phyloP scores from a whole-genome alignment of 352 stramenopile species.

The Pythium pyrilobum region DNA sequence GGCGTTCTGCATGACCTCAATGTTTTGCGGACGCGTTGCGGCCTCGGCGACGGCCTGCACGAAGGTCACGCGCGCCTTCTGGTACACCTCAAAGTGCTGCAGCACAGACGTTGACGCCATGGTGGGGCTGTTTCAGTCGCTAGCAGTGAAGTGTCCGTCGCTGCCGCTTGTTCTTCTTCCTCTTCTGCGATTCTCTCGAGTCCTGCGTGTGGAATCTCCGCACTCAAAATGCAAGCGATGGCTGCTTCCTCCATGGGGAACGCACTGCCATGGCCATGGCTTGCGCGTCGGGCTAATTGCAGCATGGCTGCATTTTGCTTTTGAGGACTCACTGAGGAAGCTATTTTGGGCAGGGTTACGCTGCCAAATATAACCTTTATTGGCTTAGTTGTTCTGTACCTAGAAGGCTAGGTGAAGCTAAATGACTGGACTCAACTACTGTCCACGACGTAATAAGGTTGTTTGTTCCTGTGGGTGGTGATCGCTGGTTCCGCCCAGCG shows the following conservation, averaged over 20 bases:
- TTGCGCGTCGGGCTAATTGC: no score
- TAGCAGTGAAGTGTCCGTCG: no score
- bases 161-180: no score
- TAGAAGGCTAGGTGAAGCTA: no score
- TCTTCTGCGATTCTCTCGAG: background rate
- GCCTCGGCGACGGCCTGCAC: slow-evolving; percentile 92
- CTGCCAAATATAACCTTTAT: slow-evolving; percentile 13
- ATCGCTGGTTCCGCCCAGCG: slow-evolving; percentile 12
- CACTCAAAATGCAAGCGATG: slow-evolving; percentile 5
- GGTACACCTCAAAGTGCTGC: slow-evolving; percentile 94
- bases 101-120: slow-evolving; percentile 89
- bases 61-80: slow-evolving; percentile 94
- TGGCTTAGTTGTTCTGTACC: background rate
- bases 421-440: slow-evolving; percentile 1
- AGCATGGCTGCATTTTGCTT: background rate
- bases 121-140: background rate
- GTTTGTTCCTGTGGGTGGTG: slow-evolving; percentile 6
- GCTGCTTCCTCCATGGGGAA: no score
- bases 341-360: slow-evolving; percentile 20
- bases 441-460: slow-evolving; percentile 13
- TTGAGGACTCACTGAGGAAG: background rate
- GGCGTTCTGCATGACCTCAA: slow-evolving; percentile 95
- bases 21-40: slow-evolving; percentile 93
- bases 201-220: background rate
- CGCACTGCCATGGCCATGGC: no score